Evolutionary conservation across 257 asterid species (phyloP).

Genomic region (Rubia yunnanensis): DNA sequence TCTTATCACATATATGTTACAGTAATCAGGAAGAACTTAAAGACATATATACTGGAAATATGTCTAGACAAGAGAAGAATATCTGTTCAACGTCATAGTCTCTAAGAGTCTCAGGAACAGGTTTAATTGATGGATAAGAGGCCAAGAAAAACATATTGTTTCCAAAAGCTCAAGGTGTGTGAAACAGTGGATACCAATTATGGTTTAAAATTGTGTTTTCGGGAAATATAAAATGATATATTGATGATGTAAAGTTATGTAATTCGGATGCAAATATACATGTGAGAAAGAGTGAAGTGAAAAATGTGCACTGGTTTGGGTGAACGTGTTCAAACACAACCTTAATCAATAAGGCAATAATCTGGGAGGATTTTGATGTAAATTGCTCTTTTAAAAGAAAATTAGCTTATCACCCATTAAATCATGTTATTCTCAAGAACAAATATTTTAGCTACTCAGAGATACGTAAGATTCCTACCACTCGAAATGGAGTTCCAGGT

Average conservation of each 20-base stretch:
- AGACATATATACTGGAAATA: not conserved
- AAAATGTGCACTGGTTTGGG: no score
- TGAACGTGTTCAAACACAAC: no score
- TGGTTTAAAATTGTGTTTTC: no score
- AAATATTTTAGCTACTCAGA: not conserved
- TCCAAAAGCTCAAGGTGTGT: no score
- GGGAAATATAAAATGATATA: no score
- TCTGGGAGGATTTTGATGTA: not conserved
- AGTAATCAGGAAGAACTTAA: not conserved
- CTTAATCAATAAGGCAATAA: not conserved
- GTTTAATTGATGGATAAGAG: not conserved
- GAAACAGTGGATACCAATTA: no score
- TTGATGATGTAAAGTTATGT: no score
- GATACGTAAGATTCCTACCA: slow-evolving; percentile 35
- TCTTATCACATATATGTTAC: not conserved
- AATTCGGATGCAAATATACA: no score
- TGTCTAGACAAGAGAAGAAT: not conserved
- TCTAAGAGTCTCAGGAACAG: not conserved
- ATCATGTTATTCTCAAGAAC: not conserved
- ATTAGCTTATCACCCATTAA: not conserved
- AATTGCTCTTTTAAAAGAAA: not conserved
- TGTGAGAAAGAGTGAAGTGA: no score
- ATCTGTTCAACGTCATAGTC: not conserved
- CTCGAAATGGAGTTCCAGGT: slow-evolving; percentile 86
- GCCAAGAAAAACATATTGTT: not conserved